Conservation (phyloP, 2,329 filamentous ascomycete species). For the Claviceps monticola region DNA sequence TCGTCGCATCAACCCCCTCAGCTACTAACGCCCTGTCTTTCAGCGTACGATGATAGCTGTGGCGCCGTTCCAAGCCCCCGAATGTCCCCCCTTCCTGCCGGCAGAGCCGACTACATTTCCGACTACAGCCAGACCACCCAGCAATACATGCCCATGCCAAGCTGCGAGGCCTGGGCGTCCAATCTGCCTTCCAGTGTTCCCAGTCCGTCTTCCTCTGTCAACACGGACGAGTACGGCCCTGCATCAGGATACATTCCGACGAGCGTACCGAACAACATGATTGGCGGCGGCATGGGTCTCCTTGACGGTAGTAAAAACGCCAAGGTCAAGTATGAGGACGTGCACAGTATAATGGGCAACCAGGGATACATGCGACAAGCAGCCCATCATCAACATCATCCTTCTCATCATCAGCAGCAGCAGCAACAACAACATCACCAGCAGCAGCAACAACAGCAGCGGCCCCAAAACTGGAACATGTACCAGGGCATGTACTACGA, state of each 20-base stretch:
- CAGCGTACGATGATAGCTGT: slow-evolving; percentile 27
- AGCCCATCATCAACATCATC: neutral
- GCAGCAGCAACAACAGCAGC: slow-evolving; percentile 14
- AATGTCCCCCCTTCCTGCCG: slow-evolving; percentile 29
- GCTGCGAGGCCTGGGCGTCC: slow-evolving; percentile 33
- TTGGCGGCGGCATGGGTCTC: slow-evolving; percentile 12
- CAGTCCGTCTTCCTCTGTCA: slow-evolving; percentile 36
- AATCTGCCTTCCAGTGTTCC: slow-evolving; percentile 34
- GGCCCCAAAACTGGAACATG: slow-evolving; percentile 18
- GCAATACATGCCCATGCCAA: slow-evolving; percentile 23
- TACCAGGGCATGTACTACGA: slow-evolving; percentile 19
- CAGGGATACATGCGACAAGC: slow-evolving; percentile 15
- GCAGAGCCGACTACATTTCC: slow-evolving; percentile 27
- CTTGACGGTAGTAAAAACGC: slow-evolving; percentile 19
- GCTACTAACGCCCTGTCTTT: slow-evolving; percentile 11
- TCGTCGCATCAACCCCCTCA: neutral
- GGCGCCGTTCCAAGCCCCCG: slow-evolving; percentile 29
- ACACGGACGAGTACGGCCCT: slow-evolving; percentile 31
- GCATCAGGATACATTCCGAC: slow-evolving; percentile 31
- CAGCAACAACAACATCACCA: slow-evolving; percentile 16
- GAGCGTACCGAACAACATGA: slow-evolving; percentile 31
- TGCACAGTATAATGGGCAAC: slow-evolving; percentile 12
- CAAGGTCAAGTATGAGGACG: slow-evolving; percentile 28
- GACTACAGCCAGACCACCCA: slow-evolving; percentile 23
- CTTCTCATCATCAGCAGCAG: slow-evolving; percentile 8